These are phyloP conservation scores for Cyclotella baltica DNA, from an alignment of 108 stramenopile genomes.

Conservation along the genomic window DNA sequence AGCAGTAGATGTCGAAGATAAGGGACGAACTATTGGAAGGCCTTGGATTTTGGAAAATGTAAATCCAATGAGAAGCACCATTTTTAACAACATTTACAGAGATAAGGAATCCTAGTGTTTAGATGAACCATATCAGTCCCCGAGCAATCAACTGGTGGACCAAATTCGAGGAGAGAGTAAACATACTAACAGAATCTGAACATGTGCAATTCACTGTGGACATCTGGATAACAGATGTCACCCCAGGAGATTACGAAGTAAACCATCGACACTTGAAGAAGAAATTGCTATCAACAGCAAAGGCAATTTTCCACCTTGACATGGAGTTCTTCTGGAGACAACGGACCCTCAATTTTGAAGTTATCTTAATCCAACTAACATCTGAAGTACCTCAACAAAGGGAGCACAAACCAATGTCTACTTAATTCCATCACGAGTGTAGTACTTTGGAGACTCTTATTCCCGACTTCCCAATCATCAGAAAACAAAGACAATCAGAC, in stretches of 20 bases:
- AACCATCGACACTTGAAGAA: too few species aligned
- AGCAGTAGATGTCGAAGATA: too few species aligned
- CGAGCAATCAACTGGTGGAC: too few species aligned
- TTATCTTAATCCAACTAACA: neutral
- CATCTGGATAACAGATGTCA: neutral
- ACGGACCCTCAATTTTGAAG: neutral
- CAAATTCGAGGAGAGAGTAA: too few species aligned
- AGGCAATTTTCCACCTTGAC: neutral
- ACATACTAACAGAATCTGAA: neutral
- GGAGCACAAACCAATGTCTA: neutral
- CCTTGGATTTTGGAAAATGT: too few species aligned
- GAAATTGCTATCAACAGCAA: neutral
- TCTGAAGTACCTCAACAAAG: neutral
- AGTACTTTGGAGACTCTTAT: neutral
- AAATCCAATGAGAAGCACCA: too few species aligned
- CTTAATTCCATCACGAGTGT: neutral
- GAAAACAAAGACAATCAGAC: neutral
- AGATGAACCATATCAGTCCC: too few species aligned
- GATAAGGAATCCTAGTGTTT: too few species aligned
- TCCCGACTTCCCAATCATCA: neutral
- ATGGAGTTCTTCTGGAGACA: neutral
- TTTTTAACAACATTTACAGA: too few species aligned
- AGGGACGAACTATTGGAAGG: too few species aligned
- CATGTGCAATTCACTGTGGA: neutral
- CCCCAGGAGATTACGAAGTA: neutral